A percentile compares a stretch with the other conserved stretches of the same genome.
These are phyloP conservation scores for Solanum arcanum DNA, from an alignment of 257 asterid genomes.

Conservation along the genomic window DNA sequence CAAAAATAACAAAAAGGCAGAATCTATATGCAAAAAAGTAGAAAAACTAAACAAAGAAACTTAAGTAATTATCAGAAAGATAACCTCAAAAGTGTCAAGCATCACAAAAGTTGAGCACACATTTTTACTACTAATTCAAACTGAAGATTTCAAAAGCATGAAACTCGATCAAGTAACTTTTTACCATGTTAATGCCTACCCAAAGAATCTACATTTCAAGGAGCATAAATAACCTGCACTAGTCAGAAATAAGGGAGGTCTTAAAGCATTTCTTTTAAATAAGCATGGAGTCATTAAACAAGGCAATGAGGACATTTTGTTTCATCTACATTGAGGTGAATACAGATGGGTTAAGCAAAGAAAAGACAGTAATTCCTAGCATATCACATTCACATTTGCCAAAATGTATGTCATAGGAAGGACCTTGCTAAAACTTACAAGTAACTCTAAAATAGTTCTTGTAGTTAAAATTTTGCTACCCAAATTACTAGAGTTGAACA, in stretches of 20 bases:
- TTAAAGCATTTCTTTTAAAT: neutral
- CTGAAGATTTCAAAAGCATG: neutral
- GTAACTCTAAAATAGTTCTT: neutral
- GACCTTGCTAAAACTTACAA: neutral
- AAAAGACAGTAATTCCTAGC: neutral
- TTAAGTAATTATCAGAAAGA: neutral
- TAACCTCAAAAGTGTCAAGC: neutral
- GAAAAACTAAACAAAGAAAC: neutral
- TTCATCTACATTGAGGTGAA: neutral
- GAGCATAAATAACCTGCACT: neutral
- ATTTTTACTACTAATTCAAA: neutral
- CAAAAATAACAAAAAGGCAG: neutral
- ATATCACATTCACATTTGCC: neutral
- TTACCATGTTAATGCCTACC: neutral
- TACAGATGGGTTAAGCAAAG: neutral
- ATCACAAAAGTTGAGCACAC: neutral
- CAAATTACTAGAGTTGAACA: neutral
- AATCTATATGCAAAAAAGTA: neutral
- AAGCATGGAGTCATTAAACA: neutral
- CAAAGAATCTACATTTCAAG: neutral
- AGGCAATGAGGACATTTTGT: neutral
- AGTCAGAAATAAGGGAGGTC: neutral
- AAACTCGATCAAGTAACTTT: neutral
- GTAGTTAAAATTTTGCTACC: neutral
- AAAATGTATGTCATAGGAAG: neutral